These are phyloP conservation scores for Amaranthus cruentus DNA, from an alignment of 148 eudicot genomes.

Conservation along the genomic window DNA sequence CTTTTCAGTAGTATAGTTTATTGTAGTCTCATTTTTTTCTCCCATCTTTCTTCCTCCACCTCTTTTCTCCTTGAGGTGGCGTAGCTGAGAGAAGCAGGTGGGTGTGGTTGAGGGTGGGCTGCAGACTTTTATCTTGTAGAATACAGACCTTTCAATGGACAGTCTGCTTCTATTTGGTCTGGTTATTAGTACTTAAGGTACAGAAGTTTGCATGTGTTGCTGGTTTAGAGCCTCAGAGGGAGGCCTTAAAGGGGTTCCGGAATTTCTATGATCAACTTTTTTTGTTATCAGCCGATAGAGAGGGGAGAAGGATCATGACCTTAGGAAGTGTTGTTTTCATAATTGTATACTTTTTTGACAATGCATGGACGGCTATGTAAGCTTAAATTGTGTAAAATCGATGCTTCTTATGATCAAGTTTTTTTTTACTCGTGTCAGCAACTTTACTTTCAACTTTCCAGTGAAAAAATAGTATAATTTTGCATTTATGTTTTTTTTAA, in stretches of 20 bases:
- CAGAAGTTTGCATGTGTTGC: not conserved
- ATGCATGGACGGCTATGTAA: not conserved
- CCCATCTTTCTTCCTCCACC: not conserved
- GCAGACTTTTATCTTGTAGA: not conserved
- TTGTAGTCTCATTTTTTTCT: not conserved
- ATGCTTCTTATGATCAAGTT: not conserved
- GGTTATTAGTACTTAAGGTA: not conserved
- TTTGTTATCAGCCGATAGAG: too few species aligned
- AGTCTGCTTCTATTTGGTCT: not conserved
- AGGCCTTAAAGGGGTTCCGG: too few species aligned
- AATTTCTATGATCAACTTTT: too few species aligned
- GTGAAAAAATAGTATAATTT: not conserved
- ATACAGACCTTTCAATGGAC: not conserved
- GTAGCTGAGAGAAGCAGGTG: not conserved
- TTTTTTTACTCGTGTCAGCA: not conserved
- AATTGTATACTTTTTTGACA: not conserved
- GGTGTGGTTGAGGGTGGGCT: not conserved
- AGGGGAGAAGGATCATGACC: not conserved
- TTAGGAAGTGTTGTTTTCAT: not conserved
- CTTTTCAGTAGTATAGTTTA: not conserved
- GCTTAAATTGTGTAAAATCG: not conserved
- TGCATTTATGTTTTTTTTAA: not conserved
- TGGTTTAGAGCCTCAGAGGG: not conserved
- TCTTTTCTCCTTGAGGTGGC: not conserved
- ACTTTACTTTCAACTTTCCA: not conserved